Evolutionary conservation across 345 rosid species (phyloP).

Genomic region (Erysimum cheiranthoides): DNA sequence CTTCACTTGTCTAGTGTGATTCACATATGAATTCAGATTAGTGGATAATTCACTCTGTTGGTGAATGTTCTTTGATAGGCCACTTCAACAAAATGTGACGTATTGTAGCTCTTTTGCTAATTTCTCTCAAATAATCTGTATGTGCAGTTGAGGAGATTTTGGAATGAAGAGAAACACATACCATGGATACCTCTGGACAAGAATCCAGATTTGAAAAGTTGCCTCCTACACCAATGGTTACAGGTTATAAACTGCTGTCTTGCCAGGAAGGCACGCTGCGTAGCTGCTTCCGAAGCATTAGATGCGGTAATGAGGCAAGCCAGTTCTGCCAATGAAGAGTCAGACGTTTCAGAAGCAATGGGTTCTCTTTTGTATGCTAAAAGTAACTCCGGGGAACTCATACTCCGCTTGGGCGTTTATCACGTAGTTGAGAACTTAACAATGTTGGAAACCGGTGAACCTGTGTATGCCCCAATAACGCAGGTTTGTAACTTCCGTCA

Average conservation of each 20-base stretch:
- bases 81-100: constrained; percentile 2
- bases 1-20: constrained; percentile 16
- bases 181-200: constrained; percentile 80
- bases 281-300: constrained; percentile 68
- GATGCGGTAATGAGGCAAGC: constrained; percentile 69
- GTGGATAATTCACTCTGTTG: constrained; percentile 16
- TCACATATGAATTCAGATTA: constrained; percentile 13
- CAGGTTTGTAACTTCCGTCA: constrained; percentile 66
- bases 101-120: constrained; percentile 25
- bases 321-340: constrained; percentile 52
- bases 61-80: constrained; percentile 14
- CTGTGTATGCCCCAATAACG: constrained; percentile 76
- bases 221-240: constrained; percentile 82
- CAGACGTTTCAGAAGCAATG: constrained; percentile 41
- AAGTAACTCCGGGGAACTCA: constrained; percentile 69
- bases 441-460: constrained; percentile 95
- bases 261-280: constrained; percentile 70
- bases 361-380: constrained; percentile 61
- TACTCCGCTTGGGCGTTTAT: constrained; percentile 75
- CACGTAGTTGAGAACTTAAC: constrained; percentile 59
- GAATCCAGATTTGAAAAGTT: constrained; percentile 82
- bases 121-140: constrained; percentile 29
- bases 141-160: constrained; percentile 80
- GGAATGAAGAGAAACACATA: constrained; percentile 75
- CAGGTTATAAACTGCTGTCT: constrained; percentile 94